These are phyloP conservation scores for Neurospora sp. DNA, from an alignment of 495 filamentous ascomycete genomes.

Conservation along the genomic window DNA sequence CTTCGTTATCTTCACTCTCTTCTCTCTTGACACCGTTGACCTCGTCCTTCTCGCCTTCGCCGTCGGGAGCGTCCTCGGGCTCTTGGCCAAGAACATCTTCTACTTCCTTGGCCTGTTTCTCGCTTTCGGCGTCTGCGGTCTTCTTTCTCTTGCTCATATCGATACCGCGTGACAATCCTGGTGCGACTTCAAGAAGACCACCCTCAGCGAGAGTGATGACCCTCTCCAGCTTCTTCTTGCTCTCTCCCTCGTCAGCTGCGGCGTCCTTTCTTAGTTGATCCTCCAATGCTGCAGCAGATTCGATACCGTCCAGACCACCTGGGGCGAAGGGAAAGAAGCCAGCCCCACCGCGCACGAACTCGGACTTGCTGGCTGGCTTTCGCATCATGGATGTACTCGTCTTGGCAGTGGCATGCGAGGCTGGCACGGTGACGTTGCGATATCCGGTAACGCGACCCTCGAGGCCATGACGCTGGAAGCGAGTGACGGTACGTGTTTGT, in stretches of 20 bases:
- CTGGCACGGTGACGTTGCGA: conserved; percentile 86
- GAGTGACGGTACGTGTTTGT: conserved; percentile 83
- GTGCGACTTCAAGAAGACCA: conserved; percentile 70
- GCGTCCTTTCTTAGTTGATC: conserved; percentile 39
- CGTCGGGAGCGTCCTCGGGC: conserved; percentile 41
- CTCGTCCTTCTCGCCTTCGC: conserved; percentile 30
- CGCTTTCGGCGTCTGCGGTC: conserved; percentile 35
- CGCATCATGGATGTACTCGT: conserved; percentile 87
- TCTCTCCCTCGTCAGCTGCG: conserved; percentile 24
- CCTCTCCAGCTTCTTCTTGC: conserved; percentile 51
- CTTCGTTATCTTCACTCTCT: conserved; percentile 34
- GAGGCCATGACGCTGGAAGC: conserved; percentile 84
- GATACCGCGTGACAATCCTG: conserved; percentile 73
- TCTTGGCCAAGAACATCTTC: conserved; percentile 65
- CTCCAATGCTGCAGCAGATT: conserved; percentile 67
- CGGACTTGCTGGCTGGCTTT: conserved; percentile 77
- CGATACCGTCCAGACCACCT: conserved; percentile 81
- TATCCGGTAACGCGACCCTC: conserved; percentile 93
- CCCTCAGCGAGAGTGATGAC: conserved; percentile 75
- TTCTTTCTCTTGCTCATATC: conserved; percentile 57
- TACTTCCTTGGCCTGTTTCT: conserved; percentile 55
- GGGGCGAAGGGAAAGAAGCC: conserved; percentile 96
- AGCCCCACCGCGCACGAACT: conserved; percentile 90
- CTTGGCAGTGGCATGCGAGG: conserved; percentile 84
- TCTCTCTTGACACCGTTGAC: conserved; percentile 43